These are phyloP conservation scores for Noccaea bulbosa DNA, from an alignment of 345 rosid species.

Conservation along the genomic window DNA sequence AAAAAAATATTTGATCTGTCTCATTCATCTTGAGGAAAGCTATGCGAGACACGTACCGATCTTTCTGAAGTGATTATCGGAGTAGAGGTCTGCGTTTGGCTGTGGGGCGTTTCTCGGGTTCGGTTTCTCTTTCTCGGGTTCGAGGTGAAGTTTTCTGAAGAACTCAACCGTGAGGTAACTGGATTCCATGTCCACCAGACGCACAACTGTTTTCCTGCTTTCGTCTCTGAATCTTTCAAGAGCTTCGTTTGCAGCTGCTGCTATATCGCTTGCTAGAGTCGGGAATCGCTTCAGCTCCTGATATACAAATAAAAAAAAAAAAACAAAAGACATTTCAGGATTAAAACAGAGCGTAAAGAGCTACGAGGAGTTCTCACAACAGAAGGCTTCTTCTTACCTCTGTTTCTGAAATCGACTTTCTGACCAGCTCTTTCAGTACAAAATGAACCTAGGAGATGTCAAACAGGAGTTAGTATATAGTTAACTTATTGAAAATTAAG, in stretches of 20 bases:
- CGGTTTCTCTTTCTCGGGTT: slow-evolving; percentile 74
- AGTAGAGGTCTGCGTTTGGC: slow-evolving; percentile 64
- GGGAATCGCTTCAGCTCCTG: slow-evolving; percentile 97
- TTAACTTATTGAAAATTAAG: not conserved
- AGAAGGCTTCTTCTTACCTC: slow-evolving; percentile 59
- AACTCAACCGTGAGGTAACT: slow-evolving; percentile 96
- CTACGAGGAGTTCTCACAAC: slow-evolving; percentile 15
- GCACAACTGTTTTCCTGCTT: slow-evolving; percentile 80
- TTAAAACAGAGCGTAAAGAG: slow-evolving; percentile 8
- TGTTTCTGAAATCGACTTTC: slow-evolving; percentile 89
- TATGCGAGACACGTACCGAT: slow-evolving; percentile 54
- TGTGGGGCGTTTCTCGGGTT: slow-evolving; percentile 49
- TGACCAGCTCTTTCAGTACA: slow-evolving; percentile 92
- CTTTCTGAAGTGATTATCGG: slow-evolving; percentile 85
- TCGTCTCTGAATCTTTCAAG: slow-evolving; percentile 94
- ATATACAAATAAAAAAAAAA: not conserved
- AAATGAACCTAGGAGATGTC: slow-evolving; percentile 74
- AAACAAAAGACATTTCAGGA: not conserved
- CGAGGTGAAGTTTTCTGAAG: slow-evolving; percentile 87
- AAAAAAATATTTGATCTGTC: slow-evolving; percentile 4
- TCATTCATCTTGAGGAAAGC: slow-evolving; percentile 11
- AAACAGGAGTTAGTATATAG: slow-evolving; percentile 15
- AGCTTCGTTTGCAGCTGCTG: slow-evolving; percentile 92
- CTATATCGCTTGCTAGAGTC: slow-evolving; percentile 82
- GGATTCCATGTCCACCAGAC: slow-evolving; percentile 98